Base-by-base conservation (phyloP, 345 rosid species). In the Cardiospermum halicacabum region DNA sequence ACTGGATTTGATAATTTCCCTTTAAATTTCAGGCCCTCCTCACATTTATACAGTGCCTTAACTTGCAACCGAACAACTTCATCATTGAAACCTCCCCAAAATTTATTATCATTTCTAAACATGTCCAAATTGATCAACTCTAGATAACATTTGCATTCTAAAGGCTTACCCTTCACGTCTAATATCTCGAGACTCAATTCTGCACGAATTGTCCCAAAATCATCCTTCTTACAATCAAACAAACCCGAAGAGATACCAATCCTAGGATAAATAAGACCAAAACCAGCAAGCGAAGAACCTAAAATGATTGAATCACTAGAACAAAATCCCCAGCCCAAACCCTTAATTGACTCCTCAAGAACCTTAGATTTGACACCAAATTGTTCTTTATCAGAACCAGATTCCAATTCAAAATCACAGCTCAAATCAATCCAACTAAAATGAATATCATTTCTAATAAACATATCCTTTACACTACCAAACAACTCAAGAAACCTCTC, bases 271-370 rank as follows among this genome's bases (percentile, higher is more conserved):
- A 94, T 84, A 74, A 94, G 82, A 32, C 89, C 95, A 58, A 94
- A 89, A 27, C 92, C 91, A 72, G 89, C 72, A 5, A 91, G 40
- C 9, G 80, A 73, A 48, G 96, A 75, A 66, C 91, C 91, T 28
- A 83, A 64, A 68, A 89, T 43, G 63, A 89, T 68, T 0, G 85
- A 84, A 63, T 91, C 91, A 40, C 83, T 79, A 0, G 96, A 87
- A 73, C 91, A 89, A 76, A 79, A 78, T 0, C 97, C 99, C 99
- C 97, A 94, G 25, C 92, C 89, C 56, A 91, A 75, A 55, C 73
- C 86, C 82, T 72, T 77, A 66, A 87, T 74, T 12, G 79, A 95
- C 56, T 62, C 56, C 73, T 70, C 72, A 53, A 89, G 77, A 79
- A 69, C 61, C 74, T 73, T 66, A 63, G 66, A 73, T 56, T 67